These are phyloP conservation scores for Apiospora rasikravindrae DNA, from an alignment of 2,329 filamentous ascomycete species.

Conservation along the genomic window DNA sequence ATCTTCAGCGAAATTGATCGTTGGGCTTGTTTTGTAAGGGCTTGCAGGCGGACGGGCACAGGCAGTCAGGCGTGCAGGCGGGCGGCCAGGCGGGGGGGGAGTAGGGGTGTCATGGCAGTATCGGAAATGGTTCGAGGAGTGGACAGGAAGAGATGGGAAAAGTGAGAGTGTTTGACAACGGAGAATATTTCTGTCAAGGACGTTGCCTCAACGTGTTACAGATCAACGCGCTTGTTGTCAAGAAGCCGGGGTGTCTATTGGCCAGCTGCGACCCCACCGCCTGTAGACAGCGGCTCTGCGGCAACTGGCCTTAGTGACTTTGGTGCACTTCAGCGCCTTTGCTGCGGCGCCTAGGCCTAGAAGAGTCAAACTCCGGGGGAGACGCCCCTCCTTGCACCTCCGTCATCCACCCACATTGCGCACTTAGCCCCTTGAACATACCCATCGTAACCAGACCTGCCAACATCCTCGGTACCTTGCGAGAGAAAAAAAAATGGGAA, in stretches of 20 bases:
- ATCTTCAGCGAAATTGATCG: background rate
- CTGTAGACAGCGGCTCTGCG: conserved; percentile 12
- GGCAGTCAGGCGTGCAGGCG: background rate
- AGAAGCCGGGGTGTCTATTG: conserved; percentile 12
- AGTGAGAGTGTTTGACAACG: conserved; percentile 42
- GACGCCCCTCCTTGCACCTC: conserved; percentile 7
- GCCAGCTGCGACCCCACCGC: background rate
- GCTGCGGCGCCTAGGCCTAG: conserved; percentile 7
- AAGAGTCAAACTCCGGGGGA: conserved; percentile 14
- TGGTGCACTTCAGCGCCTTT: background rate
- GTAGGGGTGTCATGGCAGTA: conserved; percentile 32
- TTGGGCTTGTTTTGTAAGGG: conserved; percentile 15
- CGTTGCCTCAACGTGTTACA: conserved; percentile 47
- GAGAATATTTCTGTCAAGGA: conserved; percentile 41
- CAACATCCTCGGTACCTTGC: conserved; percentile 13
- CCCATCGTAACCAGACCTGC: background rate
- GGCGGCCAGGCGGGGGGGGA: background rate
- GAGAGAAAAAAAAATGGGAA: background rate
- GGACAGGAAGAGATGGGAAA: conserved; percentile 40
- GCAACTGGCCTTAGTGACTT: background rate
- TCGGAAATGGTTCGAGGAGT: conserved; percentile 32
- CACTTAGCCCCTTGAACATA: background rate
- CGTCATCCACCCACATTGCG: conserved; percentile 12
- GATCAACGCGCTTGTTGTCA: conserved; percentile 27
- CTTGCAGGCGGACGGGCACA: conserved; percentile 1